Evolutionary conservation across 306 rosid genomes (phyloP).

Genomic region (Glycine latifolia): DNA sequence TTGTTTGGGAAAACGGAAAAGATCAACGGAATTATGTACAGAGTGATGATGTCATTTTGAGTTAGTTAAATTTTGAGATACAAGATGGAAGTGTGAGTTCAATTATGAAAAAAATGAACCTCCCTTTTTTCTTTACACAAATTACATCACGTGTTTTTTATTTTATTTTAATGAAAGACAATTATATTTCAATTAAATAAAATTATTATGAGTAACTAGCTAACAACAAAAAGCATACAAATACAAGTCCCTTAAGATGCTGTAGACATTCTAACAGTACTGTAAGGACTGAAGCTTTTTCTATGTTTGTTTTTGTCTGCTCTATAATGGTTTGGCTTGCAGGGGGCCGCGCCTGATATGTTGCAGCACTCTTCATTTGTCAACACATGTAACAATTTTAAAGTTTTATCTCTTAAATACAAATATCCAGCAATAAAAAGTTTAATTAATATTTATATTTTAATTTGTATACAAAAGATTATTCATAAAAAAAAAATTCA

Average conservation of each 20-base stretch:
- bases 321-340: conserved; percentile 37
- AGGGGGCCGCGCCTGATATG: conserved; percentile 16
- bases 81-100: too few relatives aligned
- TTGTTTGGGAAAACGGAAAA: not conserved
- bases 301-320: conserved; percentile 35
- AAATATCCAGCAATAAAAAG: too few relatives aligned
- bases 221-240: not conserved
- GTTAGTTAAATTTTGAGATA: not conserved
- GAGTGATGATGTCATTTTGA: not conserved
- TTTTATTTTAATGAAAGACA: too few relatives aligned
- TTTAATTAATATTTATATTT: too few relatives aligned
- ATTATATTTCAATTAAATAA: too few relatives aligned
- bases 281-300: conserved; percentile 36
- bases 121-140: too few relatives aligned
- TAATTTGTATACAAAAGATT: too few relatives aligned
- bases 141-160: too few relatives aligned
- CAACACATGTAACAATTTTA: not conserved
- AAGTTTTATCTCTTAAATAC: not conserved
- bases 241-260: not conserved
- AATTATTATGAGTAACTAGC: not conserved
- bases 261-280: conserved; percentile 4
- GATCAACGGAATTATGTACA: not conserved
- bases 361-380: conserved; percentile 25
- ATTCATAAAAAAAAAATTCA: too few relatives aligned
- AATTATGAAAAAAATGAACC: too few relatives aligned